phyloP scores from a whole-genome alignment of 2,329 filamentous ascomycete genomes.

The Pyricularia sp. region DNA sequence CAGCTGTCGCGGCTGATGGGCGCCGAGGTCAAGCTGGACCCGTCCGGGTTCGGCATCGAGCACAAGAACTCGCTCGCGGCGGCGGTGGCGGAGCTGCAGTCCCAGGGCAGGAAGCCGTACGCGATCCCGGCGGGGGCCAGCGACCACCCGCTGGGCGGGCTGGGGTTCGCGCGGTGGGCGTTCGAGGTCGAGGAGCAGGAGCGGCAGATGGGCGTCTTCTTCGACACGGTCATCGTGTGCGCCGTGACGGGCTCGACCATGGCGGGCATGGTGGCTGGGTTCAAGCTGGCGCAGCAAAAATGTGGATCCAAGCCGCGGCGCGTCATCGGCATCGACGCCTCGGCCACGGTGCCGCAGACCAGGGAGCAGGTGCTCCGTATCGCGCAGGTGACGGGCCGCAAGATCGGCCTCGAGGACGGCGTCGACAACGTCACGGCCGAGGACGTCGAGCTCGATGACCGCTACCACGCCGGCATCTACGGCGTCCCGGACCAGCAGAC shows the following conservation, averaged over 20 bases:
- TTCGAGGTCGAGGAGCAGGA: conserved; percentile 56
- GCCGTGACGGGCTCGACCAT: conserved; percentile 59
- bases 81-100: conserved; percentile 42
- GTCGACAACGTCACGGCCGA: conserved; percentile 51
- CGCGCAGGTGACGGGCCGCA: conserved; percentile 46
- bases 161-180: conserved; percentile 60
- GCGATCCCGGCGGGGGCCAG: conserved; percentile 61
- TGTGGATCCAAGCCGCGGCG: conserved; percentile 30
- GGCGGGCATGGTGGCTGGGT: conserved; percentile 60
- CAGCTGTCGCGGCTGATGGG: conserved; percentile 57
- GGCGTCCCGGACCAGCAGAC: conserved; percentile 54
- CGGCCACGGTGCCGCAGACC: conserved; percentile 46
- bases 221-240: conserved; percentile 55
- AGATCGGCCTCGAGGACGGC: conserved; percentile 45
- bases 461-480: conserved; percentile 56
- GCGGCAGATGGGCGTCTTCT: conserved; percentile 45
- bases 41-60: conserved; percentile 51
- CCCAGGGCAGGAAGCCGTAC: conserved; percentile 47
- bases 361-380: conserved; percentile 54
- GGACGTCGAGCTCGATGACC: conserved; percentile 49
- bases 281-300: conserved; percentile 46
- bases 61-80: conserved; percentile 48
- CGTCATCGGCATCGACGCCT: conserved; percentile 56
- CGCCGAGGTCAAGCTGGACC: conserved; percentile 47
- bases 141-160: conserved; percentile 55